Conservation (phyloP, 2,329 filamentous ascomycete species). For the Cordyceps tenuipes region DNA sequence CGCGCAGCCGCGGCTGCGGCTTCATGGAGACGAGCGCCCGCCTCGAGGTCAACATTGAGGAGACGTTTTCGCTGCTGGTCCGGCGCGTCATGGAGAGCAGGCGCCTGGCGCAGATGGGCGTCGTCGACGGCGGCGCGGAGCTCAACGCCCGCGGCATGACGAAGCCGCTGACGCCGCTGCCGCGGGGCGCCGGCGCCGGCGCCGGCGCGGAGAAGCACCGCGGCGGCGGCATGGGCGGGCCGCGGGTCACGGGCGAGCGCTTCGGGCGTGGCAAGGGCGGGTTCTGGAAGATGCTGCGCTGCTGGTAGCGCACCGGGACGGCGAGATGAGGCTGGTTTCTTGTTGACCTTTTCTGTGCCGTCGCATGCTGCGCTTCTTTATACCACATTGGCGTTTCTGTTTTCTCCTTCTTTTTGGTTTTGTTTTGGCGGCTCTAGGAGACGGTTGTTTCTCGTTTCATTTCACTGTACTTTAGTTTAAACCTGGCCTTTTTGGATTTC, state of each 20-base stretch:
- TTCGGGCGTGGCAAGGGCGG: conserved; percentile 34
- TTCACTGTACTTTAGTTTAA: background rate
- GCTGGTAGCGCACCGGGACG: conserved; percentile 32
- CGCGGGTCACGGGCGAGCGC: conserved; percentile 34
- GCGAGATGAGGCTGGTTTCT: background rate
- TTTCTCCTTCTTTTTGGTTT: background rate
- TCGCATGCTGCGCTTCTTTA: background rate
- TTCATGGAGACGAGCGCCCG: conserved; percentile 87
- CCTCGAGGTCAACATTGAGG: conserved; percentile 80
- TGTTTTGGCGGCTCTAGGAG: background rate
- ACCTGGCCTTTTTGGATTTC: background rate
- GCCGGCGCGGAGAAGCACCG: conserved; percentile 32
- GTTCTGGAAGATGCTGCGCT: conserved; percentile 50
- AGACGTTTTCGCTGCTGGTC: conserved; percentile 70
- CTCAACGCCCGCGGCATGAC: conserved; percentile 47
- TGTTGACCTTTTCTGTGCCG: background rate
- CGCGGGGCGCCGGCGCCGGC: conserved; percentile 15
- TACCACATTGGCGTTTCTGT: background rate
- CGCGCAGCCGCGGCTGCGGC: conserved; percentile 61
- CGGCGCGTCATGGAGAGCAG: conserved; percentile 53
- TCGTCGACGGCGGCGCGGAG: conserved; percentile 31
- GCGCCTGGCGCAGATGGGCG: conserved; percentile 39
- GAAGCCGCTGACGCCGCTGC: conserved; percentile 48
- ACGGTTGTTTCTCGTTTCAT: background rate
- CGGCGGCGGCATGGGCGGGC: conserved; percentile 33